These are phyloP conservation scores for Kalmusia sp. DNA, from an alignment of 2,329 filamentous ascomycete genomes.

Conservation along the genomic window DNA sequence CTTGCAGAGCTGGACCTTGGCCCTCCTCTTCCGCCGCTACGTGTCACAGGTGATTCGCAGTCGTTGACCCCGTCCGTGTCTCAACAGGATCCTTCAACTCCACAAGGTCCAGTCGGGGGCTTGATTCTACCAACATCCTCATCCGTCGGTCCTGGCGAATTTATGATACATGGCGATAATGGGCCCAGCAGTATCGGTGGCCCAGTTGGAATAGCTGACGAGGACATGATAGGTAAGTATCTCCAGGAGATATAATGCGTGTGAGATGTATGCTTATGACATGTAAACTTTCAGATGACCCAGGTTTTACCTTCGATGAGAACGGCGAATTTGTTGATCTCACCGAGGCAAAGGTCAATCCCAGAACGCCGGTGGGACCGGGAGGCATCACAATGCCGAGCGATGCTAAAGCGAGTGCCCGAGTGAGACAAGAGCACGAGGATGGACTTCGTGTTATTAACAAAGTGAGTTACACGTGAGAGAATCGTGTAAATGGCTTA, in stretches of 20 bases:
- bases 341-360: conserved; percentile 13
- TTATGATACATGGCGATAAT: conserved; percentile 52
- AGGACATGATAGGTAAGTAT: conserved; percentile 6
- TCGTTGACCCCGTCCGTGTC: conserved; percentile 44
- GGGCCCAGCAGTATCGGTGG: conserved; percentile 45
- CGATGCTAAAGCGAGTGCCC: conserved; percentile 46
- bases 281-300: conserved; percentile 53
- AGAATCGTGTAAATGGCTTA: conserved; percentile 4
- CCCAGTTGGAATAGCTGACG: conserved; percentile 18
- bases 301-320: conserved; percentile 67
- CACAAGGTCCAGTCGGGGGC: conserved; percentile 26
- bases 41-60: conserved; percentile 42
- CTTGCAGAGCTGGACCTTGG: conserved; percentile 53
- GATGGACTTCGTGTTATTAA: conserved; percentile 43
- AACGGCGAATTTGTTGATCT: conserved; percentile 66
- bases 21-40: conserved; percentile 42
- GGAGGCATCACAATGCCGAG: conserved; percentile 24
- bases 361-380: conserved; percentile 20
- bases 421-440: conserved; percentile 52
- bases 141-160: conserved; percentile 47
- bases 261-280: conserved; percentile 41
- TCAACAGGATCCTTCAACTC: conserved; percentile 34
- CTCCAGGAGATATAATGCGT: not conserved
- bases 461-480: conserved; percentile 44
- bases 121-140: conserved; percentile 59